A percentile compares a stretch with the other conserved stretches of the same genome.
These are phyloP conservation scores for Ganoderma resinaceum DNA, from an alignment of 1,284 basidiomycete species.

Conservation along the genomic window DNA sequence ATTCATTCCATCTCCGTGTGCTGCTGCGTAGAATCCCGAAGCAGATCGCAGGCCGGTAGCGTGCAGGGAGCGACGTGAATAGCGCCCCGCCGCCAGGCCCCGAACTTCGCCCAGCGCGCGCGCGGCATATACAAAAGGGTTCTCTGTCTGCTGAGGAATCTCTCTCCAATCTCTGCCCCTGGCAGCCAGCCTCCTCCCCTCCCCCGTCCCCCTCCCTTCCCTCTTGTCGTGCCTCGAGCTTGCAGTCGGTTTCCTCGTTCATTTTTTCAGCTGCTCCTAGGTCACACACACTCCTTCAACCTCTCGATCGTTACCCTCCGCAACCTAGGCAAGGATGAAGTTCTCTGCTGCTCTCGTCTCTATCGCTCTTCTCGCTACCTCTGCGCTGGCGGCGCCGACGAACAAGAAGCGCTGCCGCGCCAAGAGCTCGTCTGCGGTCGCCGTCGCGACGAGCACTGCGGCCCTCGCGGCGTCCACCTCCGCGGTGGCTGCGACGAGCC, in stretches of 20 bases:
- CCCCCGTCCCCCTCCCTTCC: not conserved
- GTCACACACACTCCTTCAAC: not conserved
- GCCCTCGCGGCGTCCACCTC: conserved; percentile 5
- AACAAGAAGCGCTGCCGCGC: conserved; percentile 30
- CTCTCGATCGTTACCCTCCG: conserved; percentile 7
- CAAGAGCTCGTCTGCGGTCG: conserved; percentile 33
- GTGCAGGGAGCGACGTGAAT: not conserved
- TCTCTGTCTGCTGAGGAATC: too few relatives aligned
- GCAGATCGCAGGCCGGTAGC: not conserved
- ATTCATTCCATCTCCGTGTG: not conserved
- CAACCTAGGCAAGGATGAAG: conserved; percentile 34
- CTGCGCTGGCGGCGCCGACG: conserved; percentile 35
- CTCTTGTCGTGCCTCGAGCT: conserved; percentile 6
- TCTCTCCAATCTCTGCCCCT: conserved; percentile 1
- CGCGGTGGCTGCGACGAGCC: not conserved
- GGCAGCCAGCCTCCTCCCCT: not conserved
- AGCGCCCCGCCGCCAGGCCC: not conserved
- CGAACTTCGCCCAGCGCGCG: conserved; percentile 1
- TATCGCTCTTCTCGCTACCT: conserved; percentile 36
- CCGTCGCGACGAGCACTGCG: not conserved
- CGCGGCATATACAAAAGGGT: not conserved
- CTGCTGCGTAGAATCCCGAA: not conserved
- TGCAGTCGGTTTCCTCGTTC: not conserved
- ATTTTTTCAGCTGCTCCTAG: not conserved
- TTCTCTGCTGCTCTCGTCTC: conserved; percentile 36